Evolutionary conservation across 2,329 filamentous ascomycete genomes (phyloP), one percentile per base, ranked within the genome.

Genomic region (Neoarthrinium moseri): DNA sequence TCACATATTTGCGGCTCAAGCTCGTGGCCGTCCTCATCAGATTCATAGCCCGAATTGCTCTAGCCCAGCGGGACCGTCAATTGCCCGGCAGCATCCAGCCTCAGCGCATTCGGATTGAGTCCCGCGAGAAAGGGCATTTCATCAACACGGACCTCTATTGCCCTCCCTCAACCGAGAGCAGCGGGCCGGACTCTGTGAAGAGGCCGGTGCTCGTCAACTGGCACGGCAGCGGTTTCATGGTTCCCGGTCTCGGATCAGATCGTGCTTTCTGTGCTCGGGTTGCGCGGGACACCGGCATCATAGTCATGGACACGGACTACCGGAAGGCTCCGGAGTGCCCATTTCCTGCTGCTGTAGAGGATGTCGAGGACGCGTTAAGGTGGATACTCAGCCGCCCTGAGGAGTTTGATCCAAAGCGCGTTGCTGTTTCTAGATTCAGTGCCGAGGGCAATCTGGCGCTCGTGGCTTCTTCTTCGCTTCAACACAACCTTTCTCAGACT

Each of bases 381-480:
- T 44, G 33, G 30, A 37, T 44, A n/a, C 13, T 15, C 21, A 36
- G 12, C n/a, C 20, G 23, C 13, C 22, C 42, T 15, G 23, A 30
- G 13, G 21, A 37, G 18, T 43, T 43, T 34, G 40, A 43, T 17
- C 22, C n/a, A n/a, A 21, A 12, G 3, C n/a, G 32, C 6, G 32
- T 35, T 24, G 42, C 42, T 32, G 42, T 36, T 12, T 37, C 42
- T 12, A 32, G 33, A 5, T 37, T 44, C 32, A 44, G 30, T 22
- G 42, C 42, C 12, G 42, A 32, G 15, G 42, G 42, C 32, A 44
- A 44, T 32, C 32, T 44, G 20, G 42, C 42, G 13, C 22, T 44
- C 13, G 42, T 43, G 10, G 40, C 40, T 4, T 17, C 40, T 4
- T 43, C 40, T 17, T 33, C 40, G 13, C 27, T 43, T 3, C 18